Base-by-base conservation (phyloP, 306 rosid species). In the Vicia villosa region DNA sequence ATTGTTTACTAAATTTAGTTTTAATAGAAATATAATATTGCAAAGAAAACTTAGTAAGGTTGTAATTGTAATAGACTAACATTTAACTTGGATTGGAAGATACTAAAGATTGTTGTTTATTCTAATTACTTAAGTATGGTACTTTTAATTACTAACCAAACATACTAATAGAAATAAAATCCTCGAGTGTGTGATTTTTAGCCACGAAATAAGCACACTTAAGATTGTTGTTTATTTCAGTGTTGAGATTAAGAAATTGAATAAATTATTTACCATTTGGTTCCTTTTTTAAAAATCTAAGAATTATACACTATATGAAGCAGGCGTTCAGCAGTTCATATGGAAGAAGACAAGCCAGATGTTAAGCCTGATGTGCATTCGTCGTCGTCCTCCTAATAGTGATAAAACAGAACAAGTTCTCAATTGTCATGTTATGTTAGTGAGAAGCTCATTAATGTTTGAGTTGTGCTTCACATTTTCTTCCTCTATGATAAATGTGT, bases 301-400 rank as follows among this genome's bases (percentile, higher is more conserved):
- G 64, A 34, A 40, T 57, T 62, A 52, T 46, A 19, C 43, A 46
- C 49, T 64, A 72, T 32, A n/a, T 65, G 49, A 78, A 4, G 66
- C 81, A 88, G 85, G 83, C 55, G 43, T 49, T 63, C 5, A 47
- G 70, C 41, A 21, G 84, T 83, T 69, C 82, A 58, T 34, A 86
- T 84, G 91, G 88, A 86, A 12, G 95, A 88, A 60, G 91, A 84
- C 61, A 64, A 76, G 70, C 45, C 68, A n/a, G 61, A 19, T 7
- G 69, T 12, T 59, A 64, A 74, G 66, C 38, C 64, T 12, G 41
- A 17, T 10, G 72, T 9, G 63, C 73, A 52, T 52, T 68, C 63
- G 2, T 20, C 26, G 1, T 74, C 83, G 3, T 20, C 26, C 1
- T 74, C 83, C 13, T 70, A 73, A 62, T 51, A 40, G 24, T n/a